Percentiles rank a stretch among this genome's conserved stretches.
Conservation (phyloP, 2,329 filamentous ascomycete species). For the Fusarium sterilihyphosum region DNA sequence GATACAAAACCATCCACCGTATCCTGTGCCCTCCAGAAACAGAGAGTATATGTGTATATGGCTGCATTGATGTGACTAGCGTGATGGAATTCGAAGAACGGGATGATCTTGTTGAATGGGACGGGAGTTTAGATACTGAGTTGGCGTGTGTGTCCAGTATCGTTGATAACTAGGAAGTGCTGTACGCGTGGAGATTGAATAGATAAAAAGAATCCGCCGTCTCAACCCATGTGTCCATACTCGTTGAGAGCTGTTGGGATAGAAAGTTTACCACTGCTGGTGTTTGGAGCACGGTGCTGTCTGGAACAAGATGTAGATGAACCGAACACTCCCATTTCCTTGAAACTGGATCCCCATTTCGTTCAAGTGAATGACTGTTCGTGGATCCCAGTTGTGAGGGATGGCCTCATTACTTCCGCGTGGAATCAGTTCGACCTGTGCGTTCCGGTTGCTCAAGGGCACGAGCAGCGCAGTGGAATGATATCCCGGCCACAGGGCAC, state of each 20-base stretch:
- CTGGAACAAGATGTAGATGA: slow-evolving; percentile 33
- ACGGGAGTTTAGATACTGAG: neutral
- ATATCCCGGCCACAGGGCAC: slow-evolving; percentile 17
- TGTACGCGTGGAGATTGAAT: neutral
- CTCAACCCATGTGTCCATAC: neutral
- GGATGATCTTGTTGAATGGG: neutral
- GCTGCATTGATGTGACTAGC: slow-evolving; percentile 7
- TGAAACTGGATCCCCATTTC: slow-evolving; percentile 29
- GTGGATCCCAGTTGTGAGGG: slow-evolving; percentile 20
- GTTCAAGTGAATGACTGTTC: slow-evolving; percentile 27
- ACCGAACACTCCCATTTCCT: slow-evolving; percentile 30
- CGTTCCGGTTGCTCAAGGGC: slow-evolving; percentile 19
- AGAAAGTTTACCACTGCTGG: neutral
- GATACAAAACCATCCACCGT: slow-evolving; percentile 3
- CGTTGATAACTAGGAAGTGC: neutral
- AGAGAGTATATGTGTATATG: neutral
- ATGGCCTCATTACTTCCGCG: slow-evolving; percentile 12
- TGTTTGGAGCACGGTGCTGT: neutral
- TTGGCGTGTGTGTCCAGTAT: neutral
- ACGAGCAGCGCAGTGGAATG: slow-evolving; percentile 20
- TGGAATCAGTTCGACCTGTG: slow-evolving; percentile 21
- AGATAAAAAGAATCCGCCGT: neutral
- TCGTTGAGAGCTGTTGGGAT: neutral
- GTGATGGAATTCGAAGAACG: slow-evolving; percentile 23
- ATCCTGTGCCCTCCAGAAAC: slow-evolving; percentile 3